Percentiles rank a stretch among this genome's conserved stretches.
These are phyloP conservation scores for Parathielavia appendiculata DNA, from an alignment of 495 filamentous ascomycete species.

Conservation along the genomic window DNA sequence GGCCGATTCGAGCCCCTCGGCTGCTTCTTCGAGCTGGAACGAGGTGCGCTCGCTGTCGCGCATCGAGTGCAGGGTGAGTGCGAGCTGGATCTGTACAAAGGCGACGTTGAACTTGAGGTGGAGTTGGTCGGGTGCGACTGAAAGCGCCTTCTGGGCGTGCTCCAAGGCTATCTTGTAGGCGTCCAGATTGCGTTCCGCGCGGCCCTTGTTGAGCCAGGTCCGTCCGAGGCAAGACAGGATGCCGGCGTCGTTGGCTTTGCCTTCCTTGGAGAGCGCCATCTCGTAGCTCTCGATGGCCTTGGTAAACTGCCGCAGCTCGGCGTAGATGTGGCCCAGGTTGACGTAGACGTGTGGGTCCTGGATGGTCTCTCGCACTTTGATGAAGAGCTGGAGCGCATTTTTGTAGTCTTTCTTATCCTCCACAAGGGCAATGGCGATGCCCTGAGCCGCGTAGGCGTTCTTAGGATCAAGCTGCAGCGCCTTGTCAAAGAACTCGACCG, in stretches of 20 bases:
- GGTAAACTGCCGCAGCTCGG: slow-evolving; percentile 79
- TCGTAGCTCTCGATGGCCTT: slow-evolving; percentile 95
- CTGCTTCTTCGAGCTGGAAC: slow-evolving; percentile 70
- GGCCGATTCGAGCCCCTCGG: slow-evolving; percentile 80
- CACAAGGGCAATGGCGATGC: slow-evolving; percentile 85
- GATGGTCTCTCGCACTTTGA: slow-evolving; percentile 81
- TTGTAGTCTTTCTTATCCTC: slow-evolving; percentile 88
- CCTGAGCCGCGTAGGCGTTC: slow-evolving; percentile 95
- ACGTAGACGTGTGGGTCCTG: slow-evolving; percentile 81
- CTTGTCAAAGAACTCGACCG: slow-evolving; percentile 98
- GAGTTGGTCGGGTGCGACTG: slow-evolving; percentile 71
- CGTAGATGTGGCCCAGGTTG: slow-evolving; percentile 89
- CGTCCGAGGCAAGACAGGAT: slow-evolving; percentile 88
- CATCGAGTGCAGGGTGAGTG: slow-evolving; percentile 69
- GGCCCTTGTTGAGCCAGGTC: slow-evolving; percentile 85
- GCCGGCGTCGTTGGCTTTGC: slow-evolving; percentile 66
- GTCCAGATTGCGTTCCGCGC: slow-evolving; percentile 67
- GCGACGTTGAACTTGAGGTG: slow-evolving; percentile 97
- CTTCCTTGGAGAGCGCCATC: slow-evolving; percentile 74
- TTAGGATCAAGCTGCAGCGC: slow-evolving; percentile 84
- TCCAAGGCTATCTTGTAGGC: slow-evolving; percentile 85
- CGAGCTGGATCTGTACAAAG: slow-evolving; percentile 92
- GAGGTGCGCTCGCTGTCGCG: slow-evolving; percentile 70
- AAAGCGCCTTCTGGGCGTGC: slow-evolving; percentile 76
- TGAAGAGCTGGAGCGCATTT: slow-evolving; percentile 75